Evolutionary conservation across 208 protist species (phyloP), one percentile per base, ranked within the genome.

Genomic region (Wallacemonas collosoma): DNA sequence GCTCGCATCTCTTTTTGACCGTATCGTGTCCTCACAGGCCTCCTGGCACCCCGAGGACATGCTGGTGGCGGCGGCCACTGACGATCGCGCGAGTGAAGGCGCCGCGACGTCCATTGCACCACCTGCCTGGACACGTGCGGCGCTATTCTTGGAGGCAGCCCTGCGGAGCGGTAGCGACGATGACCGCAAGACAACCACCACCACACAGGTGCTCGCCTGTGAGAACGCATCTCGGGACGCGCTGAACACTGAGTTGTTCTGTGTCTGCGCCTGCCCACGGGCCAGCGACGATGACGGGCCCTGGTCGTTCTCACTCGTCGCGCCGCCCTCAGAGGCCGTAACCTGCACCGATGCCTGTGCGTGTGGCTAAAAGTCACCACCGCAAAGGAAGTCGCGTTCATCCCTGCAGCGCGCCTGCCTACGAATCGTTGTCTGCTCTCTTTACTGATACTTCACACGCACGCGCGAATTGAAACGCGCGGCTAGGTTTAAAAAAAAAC

Each of bases 331-430:
- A 26, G 26, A 26, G 26, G 26, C 26, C 26, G 36, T n/a, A 11
- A 63, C 9, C 7, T 63, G 57, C 38, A 11, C 9, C 8, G 11
- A 63, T 11, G 2, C 57, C 36, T 63, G 57, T 38, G 6, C 57
- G 9, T 63, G 57, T 63, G 57, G 57, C 36, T 63, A 44, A 63
- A 56, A 26, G 12, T 63, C 62, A 9, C 66, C n/a, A 61, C 38
- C 26, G 26, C 26, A 0, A 26, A 26, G 26, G 26, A 26, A 26
- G 26, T 26, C 26, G 0, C 26, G 26, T 26, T 26, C 26, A 26
- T 26, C 26, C 26, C 26, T 1, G 26, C 26, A 26, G 26, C 26
- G 26, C 26, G 26, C 26, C 26, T 26, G 26, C 26, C 26, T 26
- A 26, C 26, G 26, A 26, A 26, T 26, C 26, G 26, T 26, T 26